Base-by-base conservation (phyloP, 2,329 filamentous ascomycete genomes). In the Pochonia chlamydosporia region DNA sequence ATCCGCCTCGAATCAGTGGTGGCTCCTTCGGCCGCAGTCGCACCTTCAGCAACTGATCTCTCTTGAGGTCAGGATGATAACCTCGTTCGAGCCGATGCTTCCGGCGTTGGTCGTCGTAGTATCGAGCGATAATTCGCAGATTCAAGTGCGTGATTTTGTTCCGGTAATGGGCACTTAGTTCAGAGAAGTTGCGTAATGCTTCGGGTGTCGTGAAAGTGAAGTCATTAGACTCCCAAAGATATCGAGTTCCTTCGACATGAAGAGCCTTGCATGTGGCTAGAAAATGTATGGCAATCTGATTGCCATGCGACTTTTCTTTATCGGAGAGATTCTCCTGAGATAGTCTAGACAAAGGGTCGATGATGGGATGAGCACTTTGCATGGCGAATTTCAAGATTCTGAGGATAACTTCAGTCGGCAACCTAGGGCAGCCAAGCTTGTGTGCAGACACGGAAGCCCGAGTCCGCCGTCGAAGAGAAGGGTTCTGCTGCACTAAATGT, bases 131-230 rank as follows among this genome's bases (percentile, higher is more conserved):
- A 55, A 81, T 63, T 36, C 78, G 75, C 35, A 81, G 62, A 24
- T 66, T 78, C 54, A 76, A 60, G 47, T 71, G 63, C 21, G 65
- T 65, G 46, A 81, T 67, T 10, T 63, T 59, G 26, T 67, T 59
- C 14, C 78, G 73, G 47, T 69, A 69, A 4, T 60, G 48, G 10
- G 66, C 48, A 39, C 67, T 62, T 30, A 80, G 60, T 25, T 75
- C 71, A 41, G 67, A 62, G 53, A 81, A 79, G 42, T 71, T 67
- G 33, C 68, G 68, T 5, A 81, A 60, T 3, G 74, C 67, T 31
- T 71, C 65, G 23, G 70, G 70, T n/a, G 66, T 73, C 0, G 78
- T 81, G 60, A 81, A 81, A 21, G 71, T 60, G 52, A 81, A 81
- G 0, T 62, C 61, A 56, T 81, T 81, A 43, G 67, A 72, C 21